Evolutionary conservation across 2,329 filamentous ascomycete genomes (phyloP), one percentile per base, ranked within the genome.

Genomic region (Fusarium keratoplasticum): DNA sequence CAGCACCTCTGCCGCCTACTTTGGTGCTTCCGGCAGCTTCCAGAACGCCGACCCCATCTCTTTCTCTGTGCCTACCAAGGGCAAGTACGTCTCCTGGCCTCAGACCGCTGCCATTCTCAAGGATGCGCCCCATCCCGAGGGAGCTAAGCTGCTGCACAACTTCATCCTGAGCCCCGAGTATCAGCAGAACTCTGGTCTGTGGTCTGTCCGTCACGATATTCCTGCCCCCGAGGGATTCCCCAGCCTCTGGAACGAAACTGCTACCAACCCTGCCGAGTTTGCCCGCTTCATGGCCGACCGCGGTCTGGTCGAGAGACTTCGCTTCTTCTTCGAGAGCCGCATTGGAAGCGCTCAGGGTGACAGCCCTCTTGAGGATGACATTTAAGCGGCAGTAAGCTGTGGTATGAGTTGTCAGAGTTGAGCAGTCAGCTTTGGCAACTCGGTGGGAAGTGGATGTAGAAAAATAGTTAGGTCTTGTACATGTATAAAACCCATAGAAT

Each of bases 61-160:
- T 25, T 64, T 77, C 36, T 69, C 79, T 0, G 74, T 81, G 14
- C 84, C 85, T 1, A 81, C 72, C 14, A 70, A 82, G n/a, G 85
- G 81, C 8, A 70, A 81, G 55, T 88, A 85, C 67, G 84, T 87
- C 8, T 81, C 82, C 5, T 89, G 87, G 87, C 72, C 85, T 0
- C 87, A 89, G 71, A 82, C 78, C 0, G 86, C 79, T 2, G 88
- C 82, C 1, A 89, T 89, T 66, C 79, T 87, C 33, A 84, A 83
- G 62, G 79, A 86, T 33, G 86, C 87, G 0, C 85, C 85, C 0
- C 86, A 87, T 59, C 85, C 86, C 0, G 86, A 89, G 76, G 83
- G 83, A 35, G 86, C 87, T 31, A 89, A 88, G 80, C 78, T 89
- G 29, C 82, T 89, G 10, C 82, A 86, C 72, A 86, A 82, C 74